Conservation (phyloP, 1,139 yeast genomes). For the Yarrowia galli region DNA sequence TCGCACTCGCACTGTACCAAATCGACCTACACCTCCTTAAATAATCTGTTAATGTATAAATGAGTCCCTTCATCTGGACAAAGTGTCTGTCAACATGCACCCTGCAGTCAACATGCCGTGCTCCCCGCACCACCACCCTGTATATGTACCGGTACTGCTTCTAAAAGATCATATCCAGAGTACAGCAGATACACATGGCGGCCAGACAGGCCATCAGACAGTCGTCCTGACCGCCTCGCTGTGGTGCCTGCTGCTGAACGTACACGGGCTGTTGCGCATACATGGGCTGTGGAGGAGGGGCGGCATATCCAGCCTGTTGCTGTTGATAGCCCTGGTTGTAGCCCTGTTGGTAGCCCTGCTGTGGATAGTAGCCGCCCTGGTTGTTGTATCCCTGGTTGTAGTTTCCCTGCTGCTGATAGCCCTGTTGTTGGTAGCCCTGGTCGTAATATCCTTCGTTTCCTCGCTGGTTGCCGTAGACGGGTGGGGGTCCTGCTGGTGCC, state of each 20-base stretch:
- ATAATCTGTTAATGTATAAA: constrained; percentile 11
- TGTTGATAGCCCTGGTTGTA: constrained; percentile 29
- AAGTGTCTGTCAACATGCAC: constrained; percentile 1
- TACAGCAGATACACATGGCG: constrained; percentile 37
- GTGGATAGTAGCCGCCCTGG: constrained; percentile 34
- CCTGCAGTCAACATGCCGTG: constrained; percentile 3
- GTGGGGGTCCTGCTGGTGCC: constrained; percentile 36
- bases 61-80: not conserved
- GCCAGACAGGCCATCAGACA: constrained; percentile 37
- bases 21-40: not conserved
- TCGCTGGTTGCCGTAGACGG: constrained; percentile 33
- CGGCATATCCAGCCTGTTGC: constrained; percentile 8
- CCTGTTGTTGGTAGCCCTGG: constrained; percentile 30
- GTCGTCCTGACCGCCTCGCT: constrained; percentile 32
- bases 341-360: constrained; percentile 36
- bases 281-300: constrained; percentile 37
- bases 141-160: no score
- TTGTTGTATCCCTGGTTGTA: constrained; percentile 24
- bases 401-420: constrained; percentile 16
- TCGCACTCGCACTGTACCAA: no score
- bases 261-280: constrained; percentile 32
- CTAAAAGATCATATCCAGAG: constrained; percentile 32
- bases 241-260: constrained; percentile 33
- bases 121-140: not conserved
- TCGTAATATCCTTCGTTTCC: constrained; percentile 22